These are phyloP conservation scores for Casuarina equisetifolia DNA, from an alignment of 306 rosid species.

Conservation along the genomic window DNA sequence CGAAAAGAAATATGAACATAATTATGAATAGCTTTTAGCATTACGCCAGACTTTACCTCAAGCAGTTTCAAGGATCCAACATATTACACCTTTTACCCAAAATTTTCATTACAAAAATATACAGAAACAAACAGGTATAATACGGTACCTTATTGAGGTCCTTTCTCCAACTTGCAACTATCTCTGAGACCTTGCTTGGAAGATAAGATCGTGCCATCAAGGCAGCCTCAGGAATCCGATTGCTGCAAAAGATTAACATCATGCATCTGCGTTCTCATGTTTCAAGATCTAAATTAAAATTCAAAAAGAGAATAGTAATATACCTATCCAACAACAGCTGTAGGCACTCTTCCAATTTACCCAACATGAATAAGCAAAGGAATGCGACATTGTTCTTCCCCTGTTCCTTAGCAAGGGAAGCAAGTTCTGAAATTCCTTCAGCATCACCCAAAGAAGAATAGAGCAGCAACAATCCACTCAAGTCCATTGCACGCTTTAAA, in stretches of 20 bases:
- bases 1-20: neutral
- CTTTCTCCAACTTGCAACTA: constrained; percentile 94
- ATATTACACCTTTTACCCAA: neutral
- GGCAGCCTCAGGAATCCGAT: constrained; percentile 99
- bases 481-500: constrained; percentile 82
- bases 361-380: constrained; percentile 93
- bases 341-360: constrained; percentile 96
- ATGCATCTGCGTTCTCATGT: constrained; percentile 3
- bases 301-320: neutral
- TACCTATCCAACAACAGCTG: constrained; percentile 94
- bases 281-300: constrained; percentile 16
- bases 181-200: constrained; percentile 96
- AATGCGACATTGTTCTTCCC: constrained; percentile 99
- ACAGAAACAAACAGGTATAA: neutral
- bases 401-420: constrained; percentile 90
- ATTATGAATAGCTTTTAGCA: neutral
- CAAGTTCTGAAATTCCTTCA: constrained; percentile 84
- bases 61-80: no score
- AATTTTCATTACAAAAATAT: neutral
- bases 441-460: constrained; percentile 99
- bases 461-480: constrained; percentile 94
- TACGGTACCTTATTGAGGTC: constrained; percentile 79
- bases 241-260: constrained; percentile 51
- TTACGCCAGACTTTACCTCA: constrained; percentile 12
- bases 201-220: constrained; percentile 99